Evolutionary conservation across 1,139 yeast species (phyloP).

Genomic region (Debaryomyces nepalensis): DNA sequence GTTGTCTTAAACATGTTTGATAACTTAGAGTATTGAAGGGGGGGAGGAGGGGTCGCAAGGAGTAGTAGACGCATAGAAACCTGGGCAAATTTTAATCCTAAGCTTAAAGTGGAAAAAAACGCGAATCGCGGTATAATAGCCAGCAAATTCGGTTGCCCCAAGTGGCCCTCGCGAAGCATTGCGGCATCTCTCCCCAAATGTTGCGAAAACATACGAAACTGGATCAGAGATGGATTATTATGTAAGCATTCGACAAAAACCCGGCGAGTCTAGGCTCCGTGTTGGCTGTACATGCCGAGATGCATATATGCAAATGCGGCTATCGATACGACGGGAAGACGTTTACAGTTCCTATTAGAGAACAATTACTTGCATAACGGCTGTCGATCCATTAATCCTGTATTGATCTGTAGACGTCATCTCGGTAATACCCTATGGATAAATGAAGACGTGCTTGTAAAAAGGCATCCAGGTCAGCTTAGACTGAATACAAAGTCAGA

Average conservation of each 20-base stretch:
- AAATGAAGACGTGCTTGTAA: no score
- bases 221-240: neutral
- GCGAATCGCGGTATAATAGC: neutral
- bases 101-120: neutral
- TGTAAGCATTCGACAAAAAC: neutral
- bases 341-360: neutral
- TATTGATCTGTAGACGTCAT: constrained; percentile 5
- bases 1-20: no score
- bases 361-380: constrained; percentile 4
- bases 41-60: no score
- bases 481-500: no score
- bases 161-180: neutral
- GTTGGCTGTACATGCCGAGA: neutral
- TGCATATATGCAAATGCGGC: neutral
- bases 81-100: no score
- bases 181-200: neutral
- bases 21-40: no score
- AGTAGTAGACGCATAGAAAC: no score
- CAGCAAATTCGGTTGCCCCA: neutral
- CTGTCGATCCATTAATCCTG: neutral
- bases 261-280: neutral
- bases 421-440: no score
- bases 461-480: no score
- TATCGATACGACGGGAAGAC: neutral
- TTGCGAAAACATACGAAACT: neutral